Conservation (phyloP, 2,329 filamentous ascomycete species). For the Chaetomium olivaceum region DNA sequence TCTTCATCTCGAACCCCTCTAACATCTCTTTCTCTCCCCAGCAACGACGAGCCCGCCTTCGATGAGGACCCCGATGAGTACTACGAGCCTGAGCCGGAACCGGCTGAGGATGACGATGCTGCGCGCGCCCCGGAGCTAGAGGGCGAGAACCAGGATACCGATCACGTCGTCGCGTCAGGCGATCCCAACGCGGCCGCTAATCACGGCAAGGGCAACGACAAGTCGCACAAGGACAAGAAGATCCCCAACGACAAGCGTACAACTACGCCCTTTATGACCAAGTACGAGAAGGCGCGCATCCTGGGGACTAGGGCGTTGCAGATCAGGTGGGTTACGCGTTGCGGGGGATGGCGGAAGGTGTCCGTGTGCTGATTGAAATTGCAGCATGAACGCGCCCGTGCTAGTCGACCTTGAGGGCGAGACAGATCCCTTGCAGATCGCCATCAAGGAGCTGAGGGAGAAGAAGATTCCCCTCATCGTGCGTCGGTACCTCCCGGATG, state of each 20-base stretch:
- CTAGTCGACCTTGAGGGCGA: slow-evolving; percentile 96
- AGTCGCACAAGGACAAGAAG: slow-evolving; percentile 75
- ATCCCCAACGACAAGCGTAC: slow-evolving; percentile 84
- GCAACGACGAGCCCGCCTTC: slow-evolving; percentile 70
- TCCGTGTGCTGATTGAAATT: slow-evolving; percentile 5
- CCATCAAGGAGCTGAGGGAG: slow-evolving; percentile 93
- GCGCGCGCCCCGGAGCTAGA: slow-evolving; percentile 55
- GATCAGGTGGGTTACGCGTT: slow-evolving; percentile 69
- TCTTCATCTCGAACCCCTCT: background rate
- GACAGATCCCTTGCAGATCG: slow-evolving; percentile 95
- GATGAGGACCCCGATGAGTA: slow-evolving; percentile 67
- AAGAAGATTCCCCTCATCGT: slow-evolving; percentile 99
- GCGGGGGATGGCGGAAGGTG: background rate
- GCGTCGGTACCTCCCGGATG: slow-evolving; percentile 92
- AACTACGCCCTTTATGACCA: slow-evolving; percentile 99
- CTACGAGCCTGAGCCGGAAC: slow-evolving; percentile 58
- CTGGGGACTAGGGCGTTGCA: slow-evolving; percentile 90
- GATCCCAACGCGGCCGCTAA: slow-evolving; percentile 62
- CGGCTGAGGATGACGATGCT: slow-evolving; percentile 55
- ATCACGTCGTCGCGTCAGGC: slow-evolving; percentile 58
- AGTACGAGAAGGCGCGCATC: slow-evolving; percentile 94
- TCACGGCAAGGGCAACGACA: slow-evolving; percentile 54
- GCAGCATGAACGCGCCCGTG: slow-evolving; percentile 94
- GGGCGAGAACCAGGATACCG: slow-evolving; percentile 58
- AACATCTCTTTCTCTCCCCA: slow-evolving; percentile 35